Base-by-base conservation (phyloP, 495 filamentous ascomycete genomes). In the Penicillium bialowiezense region DNA sequence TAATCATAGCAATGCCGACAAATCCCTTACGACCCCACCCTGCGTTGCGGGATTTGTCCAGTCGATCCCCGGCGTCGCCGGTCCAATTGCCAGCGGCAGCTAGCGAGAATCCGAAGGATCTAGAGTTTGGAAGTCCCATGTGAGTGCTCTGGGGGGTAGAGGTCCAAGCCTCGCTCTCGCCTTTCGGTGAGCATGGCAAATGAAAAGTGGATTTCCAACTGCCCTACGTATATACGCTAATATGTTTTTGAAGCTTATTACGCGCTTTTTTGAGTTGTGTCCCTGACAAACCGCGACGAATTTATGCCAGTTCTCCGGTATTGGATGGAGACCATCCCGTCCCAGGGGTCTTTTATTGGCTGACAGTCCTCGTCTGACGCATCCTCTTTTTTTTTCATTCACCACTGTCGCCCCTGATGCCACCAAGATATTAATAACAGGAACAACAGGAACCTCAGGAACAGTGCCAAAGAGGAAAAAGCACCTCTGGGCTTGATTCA, bases 41-140 rank as follows among this genome's bases (percentile, higher is more conserved):
- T 32, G 34, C 43, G 36, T 38, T 7, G 18, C 51, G 18, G 17
- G 37, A 41, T 38, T 47, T 34, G n/a, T 47, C 18, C 28, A 59
- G 46, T 50, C 32, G 51, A 61, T 52, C 50, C 12, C 49, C 54
- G 60, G 52, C 39, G 31, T 58, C 46, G 31, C 60, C 57, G 57
- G 45, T 36, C 48, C 54, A 51, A 54, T 60, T 18, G 14, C 8
- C 14, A 36, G 20, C 21, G 18, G 3, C 36, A 13, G 20, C 36
- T 36, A 6, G 13, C n/a, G 26, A 43, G 28, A 18, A 14, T 44
- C 29, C 31, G 17, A 23, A 17, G 13, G 29, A 23, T 45, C 31
- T 9, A 18, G 23, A 9, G 32, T 20, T 35, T 41, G 21, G 15
- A 20, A 14, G 33, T 15, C 33, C 31, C 20, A 36, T 38, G 23